Evolutionary conservation across 2,329 filamentous ascomycete species (phyloP).

Genomic region (Colletotrichum tamarilloi): DNA sequence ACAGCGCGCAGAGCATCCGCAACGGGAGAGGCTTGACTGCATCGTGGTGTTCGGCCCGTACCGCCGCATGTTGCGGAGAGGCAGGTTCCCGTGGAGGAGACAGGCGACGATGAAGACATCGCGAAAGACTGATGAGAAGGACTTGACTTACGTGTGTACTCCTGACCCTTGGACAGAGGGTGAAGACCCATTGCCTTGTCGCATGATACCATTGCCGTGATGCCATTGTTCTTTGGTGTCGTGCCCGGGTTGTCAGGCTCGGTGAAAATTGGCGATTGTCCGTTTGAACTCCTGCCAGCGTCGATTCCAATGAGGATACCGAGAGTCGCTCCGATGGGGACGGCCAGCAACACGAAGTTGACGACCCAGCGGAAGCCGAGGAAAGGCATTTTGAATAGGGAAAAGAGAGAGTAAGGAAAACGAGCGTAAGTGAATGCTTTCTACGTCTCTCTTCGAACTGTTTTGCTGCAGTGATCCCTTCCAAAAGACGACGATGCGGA

Average conservation of each 20-base stretch:
- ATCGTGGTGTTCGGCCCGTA: slow-evolving; percentile 25
- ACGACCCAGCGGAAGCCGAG: slow-evolving; percentile 55
- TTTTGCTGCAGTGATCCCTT: background rate
- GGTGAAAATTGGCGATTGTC: slow-evolving; percentile 57
- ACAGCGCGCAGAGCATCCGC: background rate
- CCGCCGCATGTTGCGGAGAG: background rate
- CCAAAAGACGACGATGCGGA: background rate
- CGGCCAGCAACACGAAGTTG: slow-evolving; percentile 60
- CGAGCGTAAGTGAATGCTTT: slow-evolving; percentile 1
- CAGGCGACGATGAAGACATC: background rate
- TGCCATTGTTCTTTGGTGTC: slow-evolving; percentile 45
- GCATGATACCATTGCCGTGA: slow-evolving; percentile 52
- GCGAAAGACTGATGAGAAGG: background rate
- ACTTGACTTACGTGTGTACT: slow-evolving; percentile 58
- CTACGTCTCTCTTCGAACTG: slow-evolving; percentile 1
- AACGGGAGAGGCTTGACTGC: slow-evolving; percentile 12
- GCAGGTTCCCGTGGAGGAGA: background rate
- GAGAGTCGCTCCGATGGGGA: slow-evolving; percentile 61
- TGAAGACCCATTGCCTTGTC: slow-evolving; percentile 57
- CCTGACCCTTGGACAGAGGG: slow-evolving; percentile 53
- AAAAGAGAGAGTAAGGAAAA: slow-evolving; percentile 10
- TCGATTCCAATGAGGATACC: slow-evolving; percentile 62
- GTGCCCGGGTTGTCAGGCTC: slow-evolving; percentile 38
- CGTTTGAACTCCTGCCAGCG: slow-evolving; percentile 52
- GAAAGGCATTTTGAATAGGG: slow-evolving; percentile 46